Evolutionary conservation across 441 rosid species (phyloP).

Genomic region (Melastoma candidum): DNA sequence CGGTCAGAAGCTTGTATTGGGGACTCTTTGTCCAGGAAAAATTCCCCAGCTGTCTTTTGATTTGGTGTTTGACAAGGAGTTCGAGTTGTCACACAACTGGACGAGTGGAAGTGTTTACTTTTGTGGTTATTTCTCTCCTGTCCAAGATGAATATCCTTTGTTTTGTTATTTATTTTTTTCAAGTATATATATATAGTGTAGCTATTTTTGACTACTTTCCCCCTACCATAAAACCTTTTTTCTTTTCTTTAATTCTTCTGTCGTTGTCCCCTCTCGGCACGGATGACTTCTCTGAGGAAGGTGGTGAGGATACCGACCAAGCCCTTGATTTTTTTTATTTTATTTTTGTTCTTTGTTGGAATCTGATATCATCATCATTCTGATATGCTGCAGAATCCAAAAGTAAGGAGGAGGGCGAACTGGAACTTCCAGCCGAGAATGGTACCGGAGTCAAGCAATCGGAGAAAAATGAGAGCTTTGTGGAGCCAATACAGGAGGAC

Average conservation of each 20-base stretch:
- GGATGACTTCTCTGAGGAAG: slow-evolving; percentile 14
- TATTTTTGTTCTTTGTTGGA: no score
- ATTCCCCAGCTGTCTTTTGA: slow-evolving; percentile 55
- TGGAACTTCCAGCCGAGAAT: no score
- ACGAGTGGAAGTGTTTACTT: slow-evolving; percentile 52
- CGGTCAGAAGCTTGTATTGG: slow-evolving; percentile 41
- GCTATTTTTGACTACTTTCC: slow-evolving; percentile 1
- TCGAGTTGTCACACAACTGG: slow-evolving; percentile 75
- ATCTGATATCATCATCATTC: no score
- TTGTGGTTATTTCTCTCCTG: slow-evolving; percentile 42
- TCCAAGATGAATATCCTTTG: slow-evolving; percentile 42
- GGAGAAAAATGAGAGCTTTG: no score
- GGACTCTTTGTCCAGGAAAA: slow-evolving; percentile 38
- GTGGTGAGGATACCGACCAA: no score
- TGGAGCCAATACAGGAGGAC: no score
- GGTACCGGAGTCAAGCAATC: no score
- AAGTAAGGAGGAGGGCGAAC: no score
- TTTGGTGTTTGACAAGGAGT: slow-evolving; percentile 54
- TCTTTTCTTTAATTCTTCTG: slow-evolving; percentile 36
- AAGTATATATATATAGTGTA: not conserved
- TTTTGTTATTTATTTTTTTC: no score
- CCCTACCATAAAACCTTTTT: slow-evolving; percentile 5
- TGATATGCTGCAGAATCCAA: no score
- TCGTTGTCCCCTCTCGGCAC: slow-evolving; percentile 19
- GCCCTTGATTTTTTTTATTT: no score